Evolutionary conservation across 2,329 filamentous ascomycete genomes (phyloP).

Genomic region (Microdochium paspali): DNA sequence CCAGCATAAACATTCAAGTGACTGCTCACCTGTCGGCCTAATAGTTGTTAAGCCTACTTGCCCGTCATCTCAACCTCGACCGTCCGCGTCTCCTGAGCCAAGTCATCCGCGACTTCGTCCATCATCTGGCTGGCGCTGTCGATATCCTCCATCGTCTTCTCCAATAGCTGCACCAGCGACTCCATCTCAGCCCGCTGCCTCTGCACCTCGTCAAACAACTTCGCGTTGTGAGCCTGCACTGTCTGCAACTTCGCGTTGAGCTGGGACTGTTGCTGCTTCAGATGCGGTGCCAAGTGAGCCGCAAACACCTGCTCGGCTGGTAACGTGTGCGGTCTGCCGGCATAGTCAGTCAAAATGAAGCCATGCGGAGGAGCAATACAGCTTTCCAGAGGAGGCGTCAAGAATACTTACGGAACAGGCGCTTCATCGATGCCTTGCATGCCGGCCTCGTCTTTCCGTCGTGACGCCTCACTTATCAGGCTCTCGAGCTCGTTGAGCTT

Average conservation of each 20-base stretch:
- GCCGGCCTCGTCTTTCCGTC: conserved; percentile 22
- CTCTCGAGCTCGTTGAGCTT: conserved; percentile 51
- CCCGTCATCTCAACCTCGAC: conserved; percentile 29
- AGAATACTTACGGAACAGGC: conserved; percentile 35
- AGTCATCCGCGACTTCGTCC: conserved; percentile 32
- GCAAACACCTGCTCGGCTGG: conserved; percentile 40
- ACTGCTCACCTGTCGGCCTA: too few relatives aligned
- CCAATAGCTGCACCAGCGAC: conserved; percentile 36
- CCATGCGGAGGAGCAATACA: not conserved
- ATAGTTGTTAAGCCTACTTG: too few relatives aligned
- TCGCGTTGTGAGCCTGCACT: conserved; percentile 45
- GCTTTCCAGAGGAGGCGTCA: not conserved
- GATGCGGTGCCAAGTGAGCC: conserved; percentile 45
- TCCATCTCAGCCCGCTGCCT: conserved; percentile 47
- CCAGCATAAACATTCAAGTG: conserved; percentile 4
- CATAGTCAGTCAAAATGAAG: conserved; percentile 4
- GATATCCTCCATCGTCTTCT: conserved; percentile 43
- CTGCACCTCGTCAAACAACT: conserved; percentile 38
- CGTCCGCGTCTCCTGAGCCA: conserved; percentile 39
- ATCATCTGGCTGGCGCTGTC: conserved; percentile 41
- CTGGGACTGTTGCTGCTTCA: conserved; percentile 41
- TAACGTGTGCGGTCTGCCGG: conserved; percentile 43
- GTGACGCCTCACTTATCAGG: conserved; percentile 40
- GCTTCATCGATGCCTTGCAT: conserved; percentile 11
- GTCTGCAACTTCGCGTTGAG: conserved; percentile 49